These are phyloP conservation scores for Metschnikowia picachoensis DNA, from an alignment of 805 yeast species.

Conservation along the genomic window DNA sequence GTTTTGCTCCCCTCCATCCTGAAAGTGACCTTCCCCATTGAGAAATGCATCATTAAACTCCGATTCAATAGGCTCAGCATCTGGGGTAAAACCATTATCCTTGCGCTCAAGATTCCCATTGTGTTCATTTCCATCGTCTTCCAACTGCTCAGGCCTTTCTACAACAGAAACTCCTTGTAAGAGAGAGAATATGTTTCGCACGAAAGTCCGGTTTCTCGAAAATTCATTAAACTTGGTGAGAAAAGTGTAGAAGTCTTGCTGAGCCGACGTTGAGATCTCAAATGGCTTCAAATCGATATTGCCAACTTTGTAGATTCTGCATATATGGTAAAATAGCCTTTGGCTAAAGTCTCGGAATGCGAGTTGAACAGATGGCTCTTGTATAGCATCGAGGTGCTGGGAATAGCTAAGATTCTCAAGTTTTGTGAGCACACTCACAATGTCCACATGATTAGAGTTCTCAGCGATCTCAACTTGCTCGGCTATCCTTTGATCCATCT, in stretches of 20 bases:
- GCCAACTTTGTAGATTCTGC: constrained; percentile 7
- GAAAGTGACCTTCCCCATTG: constrained; percentile 24
- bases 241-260: constrained; percentile 24
- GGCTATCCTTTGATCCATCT: neutral
- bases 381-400: constrained; percentile 2
- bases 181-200: constrained; percentile 26
- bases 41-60: constrained; percentile 31
- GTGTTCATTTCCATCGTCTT: constrained; percentile 2
- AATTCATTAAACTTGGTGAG: constrained; percentile 29
- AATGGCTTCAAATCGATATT: constrained; percentile 1
- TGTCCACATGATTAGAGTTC: neutral
- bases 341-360: constrained; percentile 10
- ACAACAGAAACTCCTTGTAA: constrained; percentile 14
- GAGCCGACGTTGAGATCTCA: constrained; percentile 7
- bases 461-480: neutral
- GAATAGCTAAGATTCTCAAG: constrained; percentile 5
- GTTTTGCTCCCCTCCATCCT: constrained; percentile 5
- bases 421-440: constrained; percentile 4
- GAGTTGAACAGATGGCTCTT: constrained; percentile 8
- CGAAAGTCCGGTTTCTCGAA: constrained; percentile 28
- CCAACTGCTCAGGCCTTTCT: constrained; percentile 6
- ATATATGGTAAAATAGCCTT: constrained; percentile 10
- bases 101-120: constrained; percentile 3
- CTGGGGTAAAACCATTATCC: neutral
- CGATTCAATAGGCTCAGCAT: constrained; percentile 18